Conservation (phyloP, 2,329 filamentous ascomycete species). For the Epicoccum sorghinum region DNA sequence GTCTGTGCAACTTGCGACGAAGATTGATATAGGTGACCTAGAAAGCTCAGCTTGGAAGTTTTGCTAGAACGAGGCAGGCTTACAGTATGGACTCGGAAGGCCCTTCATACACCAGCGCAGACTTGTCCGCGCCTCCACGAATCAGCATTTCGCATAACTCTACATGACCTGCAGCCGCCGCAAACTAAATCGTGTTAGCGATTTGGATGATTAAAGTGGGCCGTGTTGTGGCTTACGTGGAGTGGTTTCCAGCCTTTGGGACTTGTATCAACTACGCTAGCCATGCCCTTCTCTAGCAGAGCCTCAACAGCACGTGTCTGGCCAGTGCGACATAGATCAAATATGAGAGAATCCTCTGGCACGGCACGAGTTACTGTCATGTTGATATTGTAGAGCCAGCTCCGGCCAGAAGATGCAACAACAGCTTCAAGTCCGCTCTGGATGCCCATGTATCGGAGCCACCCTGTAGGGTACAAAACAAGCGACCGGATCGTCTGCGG, state of each 20-base stretch:
- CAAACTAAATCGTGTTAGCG: conserved; percentile 11
- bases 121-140: conserved; percentile 18
- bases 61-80: background rate
- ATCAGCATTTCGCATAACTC: conserved; percentile 19
- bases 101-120: conserved; percentile 22
- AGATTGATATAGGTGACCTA: conserved; percentile 19
- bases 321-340: conserved; percentile 17
- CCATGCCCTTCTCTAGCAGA: conserved; percentile 13
- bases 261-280: conserved; percentile 23
- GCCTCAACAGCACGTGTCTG: conserved; percentile 19
- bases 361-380: conserved; percentile 18
- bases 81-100: conserved; percentile 16
- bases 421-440: conserved; percentile 16
- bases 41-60: background rate
- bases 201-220: too few relatives aligned
- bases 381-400: conserved; percentile 18
- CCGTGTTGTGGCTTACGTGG: conserved; percentile 6
- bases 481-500: conserved; percentile 7
- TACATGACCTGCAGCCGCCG: conserved; percentile 17
- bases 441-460: conserved; percentile 11
- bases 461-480: conserved; percentile 11
- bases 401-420: conserved; percentile 6
- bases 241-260: conserved; percentile 19
- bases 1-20: conserved; percentile 11
- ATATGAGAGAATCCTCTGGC: conserved; percentile 19